Percentiles rank a stretch among this genome's conserved stretches.
phyloP scores from a whole-genome alignment of 2,329 filamentous ascomycete genomes.

The Neonectria faginata region DNA sequence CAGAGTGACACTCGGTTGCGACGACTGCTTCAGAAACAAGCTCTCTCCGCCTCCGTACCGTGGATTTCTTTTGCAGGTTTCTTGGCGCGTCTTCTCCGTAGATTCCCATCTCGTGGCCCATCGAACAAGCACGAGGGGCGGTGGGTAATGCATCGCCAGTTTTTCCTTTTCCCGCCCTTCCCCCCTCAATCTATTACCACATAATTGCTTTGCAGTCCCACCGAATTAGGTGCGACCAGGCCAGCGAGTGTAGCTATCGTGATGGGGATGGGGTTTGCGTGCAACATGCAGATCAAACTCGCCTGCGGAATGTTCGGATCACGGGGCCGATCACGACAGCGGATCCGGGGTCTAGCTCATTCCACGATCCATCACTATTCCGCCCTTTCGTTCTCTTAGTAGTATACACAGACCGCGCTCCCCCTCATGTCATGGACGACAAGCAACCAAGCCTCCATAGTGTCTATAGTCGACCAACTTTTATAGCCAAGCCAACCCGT shows the following conservation, averaged over 20 bases:
- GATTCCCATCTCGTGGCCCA: conserved; percentile 1
- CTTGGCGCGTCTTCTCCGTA: background rate
- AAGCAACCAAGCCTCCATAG: background rate
- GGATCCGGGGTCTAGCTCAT: conserved; percentile 4
- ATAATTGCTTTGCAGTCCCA: background rate
- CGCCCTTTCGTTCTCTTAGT: background rate
- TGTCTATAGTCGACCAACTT: too few relatives aligned
- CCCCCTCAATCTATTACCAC: background rate
- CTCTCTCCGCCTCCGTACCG: background rate
- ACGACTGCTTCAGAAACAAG: background rate
- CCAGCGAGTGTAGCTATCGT: background rate
- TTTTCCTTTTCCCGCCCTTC: background rate
- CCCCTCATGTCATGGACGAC: background rate
- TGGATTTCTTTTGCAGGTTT: background rate
- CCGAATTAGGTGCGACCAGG: background rate
- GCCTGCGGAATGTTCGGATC: background rate
- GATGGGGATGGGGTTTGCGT: too few relatives aligned
- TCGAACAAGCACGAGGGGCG: conserved; percentile 3
- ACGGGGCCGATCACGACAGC: conserved; percentile 4
- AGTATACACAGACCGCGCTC: too few relatives aligned
- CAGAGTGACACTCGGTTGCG: too few relatives aligned
- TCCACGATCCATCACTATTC: background rate
- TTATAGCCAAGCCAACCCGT: too few relatives aligned
- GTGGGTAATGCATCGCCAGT: background rate
- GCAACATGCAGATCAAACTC: conserved; percentile 6